phyloP scores from a whole-genome alignment of 805 yeast genomes.

The Kuraishia capsulata region DNA sequence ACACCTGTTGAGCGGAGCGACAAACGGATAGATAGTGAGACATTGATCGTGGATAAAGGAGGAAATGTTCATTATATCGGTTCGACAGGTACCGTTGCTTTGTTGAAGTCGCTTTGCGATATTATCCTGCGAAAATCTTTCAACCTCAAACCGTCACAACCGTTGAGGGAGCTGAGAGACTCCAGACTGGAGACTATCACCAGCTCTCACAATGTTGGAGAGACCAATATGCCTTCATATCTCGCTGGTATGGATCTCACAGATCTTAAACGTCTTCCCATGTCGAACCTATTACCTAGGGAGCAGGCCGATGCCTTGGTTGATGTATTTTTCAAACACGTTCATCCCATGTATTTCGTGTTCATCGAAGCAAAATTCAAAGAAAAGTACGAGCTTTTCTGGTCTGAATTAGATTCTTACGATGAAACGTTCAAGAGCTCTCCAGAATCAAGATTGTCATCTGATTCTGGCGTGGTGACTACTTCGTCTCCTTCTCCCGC shows the following conservation, averaged over 20 bases:
- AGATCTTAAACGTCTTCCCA: slow-evolving; percentile 27
- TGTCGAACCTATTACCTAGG: slow-evolving; percentile 21
- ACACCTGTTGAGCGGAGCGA: background rate
- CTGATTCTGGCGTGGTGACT: slow-evolving; percentile 1
- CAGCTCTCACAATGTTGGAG: background rate
- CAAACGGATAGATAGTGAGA: slow-evolving; percentile 17
- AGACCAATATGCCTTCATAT: slow-evolving; percentile 11
- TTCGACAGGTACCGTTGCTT: slow-evolving; percentile 33
- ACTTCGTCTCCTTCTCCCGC: slow-evolving; percentile 4
- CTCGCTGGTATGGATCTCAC: slow-evolving; percentile 20
- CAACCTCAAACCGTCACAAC: slow-evolving; percentile 24
- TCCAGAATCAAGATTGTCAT: background rate
- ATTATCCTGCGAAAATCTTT: slow-evolving; percentile 28
- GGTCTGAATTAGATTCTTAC: slow-evolving; percentile 16
- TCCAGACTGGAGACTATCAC: slow-evolving; percentile 8
- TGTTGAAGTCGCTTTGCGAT: slow-evolving; percentile 33
- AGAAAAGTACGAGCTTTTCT: slow-evolving; percentile 17
- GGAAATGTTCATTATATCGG: slow-evolving; percentile 42
- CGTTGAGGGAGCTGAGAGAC: slow-evolving; percentile 22
- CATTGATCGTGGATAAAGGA: slow-evolving; percentile 31
- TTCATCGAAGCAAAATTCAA: slow-evolving; percentile 21
- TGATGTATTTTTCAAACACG: slow-evolving; percentile 21
- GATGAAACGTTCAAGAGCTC: slow-evolving; percentile 4
- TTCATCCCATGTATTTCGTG: slow-evolving; percentile 26
- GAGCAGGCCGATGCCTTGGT: slow-evolving; percentile 21